Base-by-base conservation (phyloP, 768 basidiomycete genomes). In the Amanita muscaria region DNA sequence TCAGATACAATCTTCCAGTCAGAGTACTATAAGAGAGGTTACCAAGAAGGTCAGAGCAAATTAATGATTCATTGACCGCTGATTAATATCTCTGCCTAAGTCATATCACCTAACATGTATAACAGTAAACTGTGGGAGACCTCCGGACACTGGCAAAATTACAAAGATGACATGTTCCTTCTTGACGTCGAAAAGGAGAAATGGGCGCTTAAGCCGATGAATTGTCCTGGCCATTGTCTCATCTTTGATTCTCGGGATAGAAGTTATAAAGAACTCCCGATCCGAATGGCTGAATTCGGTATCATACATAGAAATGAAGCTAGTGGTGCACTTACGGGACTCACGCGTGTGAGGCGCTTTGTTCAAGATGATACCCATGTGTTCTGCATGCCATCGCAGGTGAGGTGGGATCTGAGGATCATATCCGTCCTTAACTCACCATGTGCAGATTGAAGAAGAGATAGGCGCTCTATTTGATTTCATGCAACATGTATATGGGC, bases 281-380 rank as follows among this genome's bases (percentile, higher is more conserved):
- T 99, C 52, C 82, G 96, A 21, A 91, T 97, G 86, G 94, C 94
- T 4, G 96, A 99, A 59, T 99, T 99, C 57, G 96, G 96, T 53
- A 89, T 98, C 52, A 74, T 98, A 42, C 96, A 98, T 63, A 73
- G 94, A 47, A 99, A 98, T 56, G 96, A 98, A 61, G 93, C 96
- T 1, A 87, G 83, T 29, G 96, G 96, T 23, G 91, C 94, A 4
- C 64, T 99, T 52, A 88, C 88, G 11, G 96, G 96, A 7, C 64
- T 98, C 54, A 93, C 91, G 12, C 77, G 96, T 48, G 96, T 98
- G 34, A 73, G 96, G 46, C 72, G 96, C 35, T 98, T 99, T 66
- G 84, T 90, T 44, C 96, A 98, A 66, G 96, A 98, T 58, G 96
- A 99, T 61, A 92, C 96, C 0, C 96, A 99, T 62, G 86, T 98